These are phyloP conservation scores for Pseudopyricularia cyperi DNA, from an alignment of 2,329 filamentous ascomycete genomes.

Conservation along the genomic window DNA sequence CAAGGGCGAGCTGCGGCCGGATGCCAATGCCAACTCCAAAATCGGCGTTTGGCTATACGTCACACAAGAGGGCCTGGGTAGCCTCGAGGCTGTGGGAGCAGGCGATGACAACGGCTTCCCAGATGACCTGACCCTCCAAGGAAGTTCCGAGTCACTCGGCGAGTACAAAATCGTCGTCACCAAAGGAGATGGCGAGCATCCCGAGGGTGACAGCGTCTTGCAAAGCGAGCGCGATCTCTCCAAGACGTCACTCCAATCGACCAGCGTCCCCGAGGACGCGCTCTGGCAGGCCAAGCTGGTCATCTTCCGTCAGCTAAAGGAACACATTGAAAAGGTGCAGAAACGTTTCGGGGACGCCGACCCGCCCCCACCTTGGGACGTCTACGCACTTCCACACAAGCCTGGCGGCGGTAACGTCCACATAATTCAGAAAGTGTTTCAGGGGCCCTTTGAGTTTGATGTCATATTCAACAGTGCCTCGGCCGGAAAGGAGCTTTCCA, in stretches of 20 bases:
- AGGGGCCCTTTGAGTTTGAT: conserved; percentile 86
- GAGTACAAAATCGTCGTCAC: conserved; percentile 71
- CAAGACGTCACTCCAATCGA: conserved; percentile 61
- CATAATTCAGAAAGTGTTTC: conserved; percentile 80
- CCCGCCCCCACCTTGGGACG: conserved; percentile 69
- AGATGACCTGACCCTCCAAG: conserved; percentile 54
- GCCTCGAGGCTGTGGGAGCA: conserved; percentile 45
- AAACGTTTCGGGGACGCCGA: conserved; percentile 40
- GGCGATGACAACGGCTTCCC: conserved; percentile 35
- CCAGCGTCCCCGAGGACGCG: conserved; percentile 50
- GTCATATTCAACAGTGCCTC: conserved; percentile 77
- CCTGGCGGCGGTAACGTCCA: conserved; percentile 69
- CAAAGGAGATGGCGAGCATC: conserved; percentile 50
- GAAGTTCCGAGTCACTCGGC: conserved; percentile 59
- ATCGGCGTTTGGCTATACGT: conserved; percentile 75
- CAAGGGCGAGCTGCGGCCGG: conserved; percentile 64
- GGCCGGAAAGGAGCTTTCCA: conserved; percentile 37
- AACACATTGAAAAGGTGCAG: conserved; percentile 34
- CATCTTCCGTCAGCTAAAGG: conserved; percentile 39
- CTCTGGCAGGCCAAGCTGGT: conserved; percentile 72
- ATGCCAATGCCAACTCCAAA: conserved; percentile 54
- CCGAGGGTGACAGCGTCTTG: conserved; percentile 51
- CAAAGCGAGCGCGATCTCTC: conserved; percentile 59
- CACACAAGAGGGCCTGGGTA: conserved; percentile 62
- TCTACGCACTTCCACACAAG: conserved; percentile 64